Evolutionary conservation across 768 basidiomycete genomes (phyloP).

Genomic region (Fibroporia radiculosa): DNA sequence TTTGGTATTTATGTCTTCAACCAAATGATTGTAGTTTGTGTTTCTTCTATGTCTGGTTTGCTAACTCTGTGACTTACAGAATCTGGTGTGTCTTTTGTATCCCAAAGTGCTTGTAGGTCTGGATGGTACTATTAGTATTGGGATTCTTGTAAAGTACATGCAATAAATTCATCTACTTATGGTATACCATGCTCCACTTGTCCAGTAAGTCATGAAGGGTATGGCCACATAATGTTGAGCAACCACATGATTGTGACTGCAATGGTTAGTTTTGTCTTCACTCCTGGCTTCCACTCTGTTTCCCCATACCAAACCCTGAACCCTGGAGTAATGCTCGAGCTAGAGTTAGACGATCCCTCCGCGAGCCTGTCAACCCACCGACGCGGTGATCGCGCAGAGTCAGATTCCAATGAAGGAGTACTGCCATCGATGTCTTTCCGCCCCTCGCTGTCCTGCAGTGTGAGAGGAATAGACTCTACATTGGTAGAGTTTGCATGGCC

Average conservation of each 20-base stretch:
- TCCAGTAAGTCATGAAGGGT: conserved; percentile 11
- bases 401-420: conserved; percentile 27
- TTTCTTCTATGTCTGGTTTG: too few species aligned
- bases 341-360: conserved; percentile 21
- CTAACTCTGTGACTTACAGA: too few species aligned
- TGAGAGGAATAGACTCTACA: conserved; percentile 19
- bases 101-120: too few species aligned
- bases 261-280: conserved; percentile 34
- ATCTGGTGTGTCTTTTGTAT: too few species aligned
- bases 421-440: conserved; percentile 24
- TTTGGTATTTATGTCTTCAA: conserved; percentile 25
- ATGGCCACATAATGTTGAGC: conserved; percentile 53
- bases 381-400: conserved; percentile 28
- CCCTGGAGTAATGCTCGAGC: conserved; percentile 19
- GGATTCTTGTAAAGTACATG: too few species aligned
- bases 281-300: conserved; percentile 30
- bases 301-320: conserved; percentile 25
- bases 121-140: too few species aligned
- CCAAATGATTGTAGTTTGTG: conserved; percentile 25
- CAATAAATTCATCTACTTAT: too few species aligned
- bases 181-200: too few species aligned
- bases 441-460: conserved; percentile 9
- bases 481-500: conserved; percentile 6
- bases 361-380: conserved; percentile 48
- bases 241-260: conserved; percentile 51